Evolutionary conservation across 768 basidiomycete species (phyloP), one percentile per base, ranked within the genome.

Genomic region (Leccinum fibrillosum): DNA sequence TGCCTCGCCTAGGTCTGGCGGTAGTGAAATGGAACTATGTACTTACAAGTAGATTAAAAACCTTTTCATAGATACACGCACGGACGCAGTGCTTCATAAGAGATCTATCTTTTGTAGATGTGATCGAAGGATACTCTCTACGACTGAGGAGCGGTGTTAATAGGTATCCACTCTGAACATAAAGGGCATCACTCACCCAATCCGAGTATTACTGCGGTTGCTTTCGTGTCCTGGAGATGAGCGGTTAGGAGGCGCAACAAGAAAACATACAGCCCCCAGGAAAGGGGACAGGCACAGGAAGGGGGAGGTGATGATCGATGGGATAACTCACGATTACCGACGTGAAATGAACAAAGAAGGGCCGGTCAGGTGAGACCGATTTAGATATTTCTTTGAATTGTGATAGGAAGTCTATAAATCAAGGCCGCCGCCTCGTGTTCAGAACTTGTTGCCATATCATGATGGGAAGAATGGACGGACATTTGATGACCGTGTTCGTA

Each of bases 341-440:
- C 35, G 90, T 92, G 39, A 88, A 77, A 75, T 90, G 86, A 53
- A 86, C 78, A 63, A 84, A 87, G 71, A 89, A 89, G 1, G 83
- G 80, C 5, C 90, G 81, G 25, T 81, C 77, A 12, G 87, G 86
- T 1, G 89, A 89, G 61, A 79, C 74, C 47, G 79, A 77, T 61
- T 80, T 83, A 49, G 80, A 78, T 37, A 90, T 87, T 54, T 91
- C 89, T 66, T 83, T 88, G 72, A 92, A 91, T 66, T 90, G 88
- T 57, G 86, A 83, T 63, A 86, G 85, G 72, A 92, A 90, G 70
- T 91, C 90, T 92, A 59, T 44, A 4, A 59, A 30, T 7, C 23
- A 56, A 56, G 11, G 48, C 44, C 53, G 49, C 17, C 45, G 30
- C 23, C 45, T 49, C 49, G 45, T 58, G 61, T 55, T 67, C 49